phyloP scores from a whole-genome alignment of 176 grass and related monocot genomes.

The Aegilops bicornis region DNA sequence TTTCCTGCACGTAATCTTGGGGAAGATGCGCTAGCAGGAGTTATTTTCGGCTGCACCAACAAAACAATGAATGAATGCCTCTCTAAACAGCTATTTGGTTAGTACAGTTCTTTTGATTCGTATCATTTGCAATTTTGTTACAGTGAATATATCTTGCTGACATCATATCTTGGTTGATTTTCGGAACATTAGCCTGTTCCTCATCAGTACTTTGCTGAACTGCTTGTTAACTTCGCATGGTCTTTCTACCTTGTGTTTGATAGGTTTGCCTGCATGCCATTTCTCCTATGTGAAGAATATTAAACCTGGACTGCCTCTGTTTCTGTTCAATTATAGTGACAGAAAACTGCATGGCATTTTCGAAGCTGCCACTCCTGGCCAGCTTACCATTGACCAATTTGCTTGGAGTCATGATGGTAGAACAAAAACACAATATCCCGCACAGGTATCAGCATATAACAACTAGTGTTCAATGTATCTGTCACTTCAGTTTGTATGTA shows the following conservation, averaged over 20 bases:
- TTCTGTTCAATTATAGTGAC: constrained; percentile 83
- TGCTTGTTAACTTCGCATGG: neutral
- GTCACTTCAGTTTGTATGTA: neutral
- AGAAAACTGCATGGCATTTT: constrained; percentile 87
- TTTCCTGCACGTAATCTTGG: constrained; percentile 42
- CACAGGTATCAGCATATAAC: constrained; percentile 56
- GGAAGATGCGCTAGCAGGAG: constrained; percentile 55
- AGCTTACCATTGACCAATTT: constrained; percentile 70
- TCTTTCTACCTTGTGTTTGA: constrained; percentile 38
- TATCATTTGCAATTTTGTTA: constrained; percentile 10
- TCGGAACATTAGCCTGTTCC: neutral
- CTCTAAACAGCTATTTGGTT: constrained; percentile 85
- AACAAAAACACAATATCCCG: constrained; percentile 66
- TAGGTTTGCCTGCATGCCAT: constrained; percentile 69
- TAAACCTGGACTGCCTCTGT: constrained; percentile 67
- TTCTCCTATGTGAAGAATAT: constrained; percentile 79
- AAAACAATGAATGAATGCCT: constrained; percentile 75
- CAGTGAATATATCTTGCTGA: neutral
- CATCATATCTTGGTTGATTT: constrained; percentile 17
- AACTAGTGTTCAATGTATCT: neutral
- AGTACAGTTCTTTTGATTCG: constrained; percentile 14
- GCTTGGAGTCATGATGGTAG: constrained; percentile 73
- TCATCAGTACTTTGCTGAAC: neutral
- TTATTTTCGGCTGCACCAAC: constrained; percentile 79
- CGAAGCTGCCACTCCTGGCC: constrained; percentile 68